Conservation (phyloP, 1,284 basidiomycete species). For the Takashimella tepidaria region DNA sequence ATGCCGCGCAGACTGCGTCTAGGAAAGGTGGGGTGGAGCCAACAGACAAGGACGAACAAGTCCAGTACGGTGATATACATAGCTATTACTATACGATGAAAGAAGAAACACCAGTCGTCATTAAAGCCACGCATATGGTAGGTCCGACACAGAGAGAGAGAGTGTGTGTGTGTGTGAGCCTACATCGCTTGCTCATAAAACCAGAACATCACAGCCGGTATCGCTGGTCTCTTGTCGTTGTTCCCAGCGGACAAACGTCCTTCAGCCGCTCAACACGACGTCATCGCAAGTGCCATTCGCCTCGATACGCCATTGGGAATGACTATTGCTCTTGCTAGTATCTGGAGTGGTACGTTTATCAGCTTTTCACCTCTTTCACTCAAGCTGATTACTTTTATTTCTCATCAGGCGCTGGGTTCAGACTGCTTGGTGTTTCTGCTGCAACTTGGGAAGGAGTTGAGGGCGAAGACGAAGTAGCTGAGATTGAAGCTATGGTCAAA, state of each 20-base stretch:
- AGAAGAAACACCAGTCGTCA: conserved; percentile 12
- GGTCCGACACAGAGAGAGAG: conserved; percentile 1
- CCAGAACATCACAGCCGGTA: conserved; percentile 46
- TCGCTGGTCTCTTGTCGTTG: conserved; percentile 41
- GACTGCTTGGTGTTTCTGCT: conserved; percentile 29
- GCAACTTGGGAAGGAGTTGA: conserved; percentile 18
- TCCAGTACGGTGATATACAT: conserved; percentile 25
- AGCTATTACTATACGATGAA: conserved; percentile 32
- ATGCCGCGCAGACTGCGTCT: conserved; percentile 21
- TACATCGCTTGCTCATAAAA: conserved; percentile 6
- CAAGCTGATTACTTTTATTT: not conserved
- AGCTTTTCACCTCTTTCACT: too few relatives aligned
- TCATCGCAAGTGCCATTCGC: conserved; percentile 33
- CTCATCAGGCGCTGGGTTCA: conserved; percentile 33
- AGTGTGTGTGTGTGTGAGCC: not conserved
- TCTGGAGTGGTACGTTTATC: conserved; percentile 43
- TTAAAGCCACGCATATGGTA: conserved; percentile 40
- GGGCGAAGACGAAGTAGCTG: conserved; percentile 17
- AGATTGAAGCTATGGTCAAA: conserved; percentile 20
- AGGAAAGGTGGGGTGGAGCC: not conserved
- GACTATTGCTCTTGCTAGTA: conserved; percentile 36
- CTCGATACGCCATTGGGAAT: conserved; percentile 44
- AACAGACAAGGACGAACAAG: not conserved
- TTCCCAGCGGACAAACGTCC: conserved; percentile 48
- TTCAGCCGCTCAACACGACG: conserved; percentile 27